phyloP scores from a whole-genome alignment of 1,284 basidiomycete species.

The Trichosporon sp. region DNA sequence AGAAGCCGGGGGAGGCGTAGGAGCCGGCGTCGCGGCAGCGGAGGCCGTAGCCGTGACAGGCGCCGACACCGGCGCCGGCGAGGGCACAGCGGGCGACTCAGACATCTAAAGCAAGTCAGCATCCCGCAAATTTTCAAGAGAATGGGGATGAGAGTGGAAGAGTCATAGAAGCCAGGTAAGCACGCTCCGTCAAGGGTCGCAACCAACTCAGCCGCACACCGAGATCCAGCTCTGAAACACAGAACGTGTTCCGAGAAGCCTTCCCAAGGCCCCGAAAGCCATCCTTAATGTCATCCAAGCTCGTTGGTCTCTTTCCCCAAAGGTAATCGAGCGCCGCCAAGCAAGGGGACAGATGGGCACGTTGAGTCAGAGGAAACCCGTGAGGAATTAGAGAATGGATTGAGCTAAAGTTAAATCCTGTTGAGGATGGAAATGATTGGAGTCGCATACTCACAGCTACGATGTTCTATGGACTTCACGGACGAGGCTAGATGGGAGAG shows the following conservation, averaged over 20 bases:
- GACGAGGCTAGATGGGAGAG: neutral
- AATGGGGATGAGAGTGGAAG: conserved; percentile 16
- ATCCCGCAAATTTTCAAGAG: conserved; percentile 11
- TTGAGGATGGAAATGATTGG: conserved; percentile 27
- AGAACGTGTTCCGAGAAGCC: conserved; percentile 39
- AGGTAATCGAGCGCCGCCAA: conserved; percentile 25
- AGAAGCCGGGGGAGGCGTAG: neutral
- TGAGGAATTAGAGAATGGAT: conserved; percentile 56
- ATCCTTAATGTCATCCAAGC: conserved; percentile 24
- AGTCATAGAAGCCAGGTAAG: conserved; percentile 57
- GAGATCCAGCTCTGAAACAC: conserved; percentile 32
- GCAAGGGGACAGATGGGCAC: conserved; percentile 32
- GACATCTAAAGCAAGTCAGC: conserved; percentile 34
- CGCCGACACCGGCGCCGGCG: conserved; percentile 17
- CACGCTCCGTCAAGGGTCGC: conserved; percentile 40
- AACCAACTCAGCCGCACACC: conserved; percentile 37
- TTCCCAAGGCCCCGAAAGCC: conserved; percentile 37
- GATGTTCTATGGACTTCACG: neutral
- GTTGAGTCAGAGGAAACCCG: conserved; percentile 29
- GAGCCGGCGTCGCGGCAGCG: neutral
- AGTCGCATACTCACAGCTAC: conserved; percentile 19
- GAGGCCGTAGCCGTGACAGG: neutral
- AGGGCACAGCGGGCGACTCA: conserved; percentile 31
- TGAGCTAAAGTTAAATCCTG: conserved; percentile 57
- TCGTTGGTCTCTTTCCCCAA: conserved; percentile 16